Evolutionary conservation across 179 eudicot species (phyloP), one percentile per base, ranked within the genome.

Genomic region (Vitellaria paradoxa): DNA sequence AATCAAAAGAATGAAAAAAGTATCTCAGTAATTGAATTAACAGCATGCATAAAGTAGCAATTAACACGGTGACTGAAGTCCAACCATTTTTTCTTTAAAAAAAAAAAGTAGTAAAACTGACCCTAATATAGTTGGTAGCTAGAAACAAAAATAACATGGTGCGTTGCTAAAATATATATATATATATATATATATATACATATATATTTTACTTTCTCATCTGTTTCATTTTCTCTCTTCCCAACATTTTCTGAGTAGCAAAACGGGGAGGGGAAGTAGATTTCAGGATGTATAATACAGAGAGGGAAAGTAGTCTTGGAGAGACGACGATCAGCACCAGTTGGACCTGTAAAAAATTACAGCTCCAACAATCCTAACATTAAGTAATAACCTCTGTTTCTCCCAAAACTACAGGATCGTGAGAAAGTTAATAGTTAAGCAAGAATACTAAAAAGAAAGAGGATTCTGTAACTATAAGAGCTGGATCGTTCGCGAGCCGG

Each of bases 341-440:
- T 53, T 71, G 7, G 1, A 21, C 30, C 13, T 30, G 23, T 17
- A 9, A 18, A 10, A 72, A 57, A 7, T 8, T 45, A 9, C 65
- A 37, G 52, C 63, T 57, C 2, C 76, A 56, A 56, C 20, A 72
- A 57, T 69, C 30, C 72, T 69, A 69, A 20, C 57, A 69, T 21
- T 46, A 47, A 68, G 18, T 47, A 68, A 52, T 17, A 40, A 17
- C 20, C 12, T 30, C n/a, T 8, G 0, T 30, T 9, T 47, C 47
- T 24, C n/a, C 72, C 47, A 20, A 47, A 66, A 66, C 50, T 66
- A 66, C 23, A 3, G 21, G 50, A 66, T 42, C 17, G 9, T 37
- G 70, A 46, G 50, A 68, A 68, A 30, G 37, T 0, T 30, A 30
- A 30, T 30, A 46, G 42, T 3, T 21, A 49, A 24, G 20, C 20